Conservation (phyloP, 179 eudicot genomes). For the Heliamphora pulchella region DNA sequence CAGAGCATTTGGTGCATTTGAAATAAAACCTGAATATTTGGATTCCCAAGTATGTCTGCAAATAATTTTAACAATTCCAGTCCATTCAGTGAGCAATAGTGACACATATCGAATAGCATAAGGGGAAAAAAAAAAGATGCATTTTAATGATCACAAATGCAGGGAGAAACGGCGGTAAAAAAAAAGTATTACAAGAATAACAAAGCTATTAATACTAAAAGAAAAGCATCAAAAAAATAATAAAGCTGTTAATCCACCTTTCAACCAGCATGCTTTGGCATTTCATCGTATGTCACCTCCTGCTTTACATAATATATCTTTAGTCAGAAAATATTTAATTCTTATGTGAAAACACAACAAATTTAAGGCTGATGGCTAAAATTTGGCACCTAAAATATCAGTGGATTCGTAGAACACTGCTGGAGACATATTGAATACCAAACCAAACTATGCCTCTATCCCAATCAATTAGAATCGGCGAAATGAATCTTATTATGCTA, state of each 20-base stretch:
- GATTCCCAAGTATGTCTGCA: conserved; percentile 86
- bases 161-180: not conserved
- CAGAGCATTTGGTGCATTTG: conserved; percentile 84
- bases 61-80: conserved; percentile 7
- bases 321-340: not conserved
- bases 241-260: not conserved
- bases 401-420: not conserved
- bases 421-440: not conserved
- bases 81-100: not conserved
- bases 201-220: not conserved
- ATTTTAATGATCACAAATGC: not conserved
- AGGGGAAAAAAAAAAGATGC: not conserved
- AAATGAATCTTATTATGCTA: too few relatives aligned
- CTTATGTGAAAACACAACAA: not conserved
- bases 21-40: conserved; percentile 87
- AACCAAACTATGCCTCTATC: too few relatives aligned
- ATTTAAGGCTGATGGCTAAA: not conserved
- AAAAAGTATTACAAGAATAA: not conserved
- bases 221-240: not conserved
- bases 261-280: not conserved
- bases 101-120: not conserved
- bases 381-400: not conserved
- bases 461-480: too few relatives aligned
- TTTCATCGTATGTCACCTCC: not conserved
- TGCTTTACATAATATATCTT: not conserved